A percentile compares a stretch with the other conserved stretches of the same genome.
phyloP scores from a whole-genome alignment of 768 basidiomycete species.

The Amyloporia xantha region DNA sequence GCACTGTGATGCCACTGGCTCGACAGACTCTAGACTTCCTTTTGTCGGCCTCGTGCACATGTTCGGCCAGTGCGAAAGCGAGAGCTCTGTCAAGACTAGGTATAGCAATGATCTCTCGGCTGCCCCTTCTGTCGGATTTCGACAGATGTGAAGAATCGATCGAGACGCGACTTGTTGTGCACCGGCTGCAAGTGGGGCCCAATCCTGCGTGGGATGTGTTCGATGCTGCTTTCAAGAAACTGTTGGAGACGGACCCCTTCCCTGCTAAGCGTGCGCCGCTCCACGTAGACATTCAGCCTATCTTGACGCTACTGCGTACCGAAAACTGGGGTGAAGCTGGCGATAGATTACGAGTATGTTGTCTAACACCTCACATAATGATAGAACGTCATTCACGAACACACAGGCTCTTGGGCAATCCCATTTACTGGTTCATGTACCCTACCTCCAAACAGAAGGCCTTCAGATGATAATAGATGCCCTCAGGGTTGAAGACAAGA shows the following conservation, averaged over 20 bases:
- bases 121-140: conserved; percentile 2
- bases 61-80: conserved; percentile 28
- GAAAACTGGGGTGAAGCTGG: conserved; percentile 32
- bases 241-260: conserved; percentile 26
- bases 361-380: not conserved
- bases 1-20: conserved; percentile 33
- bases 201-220: conserved; percentile 30
- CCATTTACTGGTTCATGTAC: conserved; percentile 29
- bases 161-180: conserved; percentile 27
- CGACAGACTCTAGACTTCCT: conserved; percentile 38
- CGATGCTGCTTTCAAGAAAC: conserved; percentile 13
- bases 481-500: not conserved
- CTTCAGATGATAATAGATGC: conserved; percentile 18
- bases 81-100: conserved; percentile 37
- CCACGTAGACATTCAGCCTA: conserved; percentile 10
- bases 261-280: conserved; percentile 18
- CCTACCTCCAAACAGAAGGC: conserved; percentile 21
- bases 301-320: conserved; percentile 33
- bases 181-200: conserved; percentile 39
- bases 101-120: conserved; percentile 7
- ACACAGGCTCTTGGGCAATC: conserved; percentile 17
- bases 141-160: conserved; percentile 9
- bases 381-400: not conserved
- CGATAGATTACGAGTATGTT: conserved; percentile 11
- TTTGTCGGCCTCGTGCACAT: conserved; percentile 32